A percentile compares a stretch with the other conserved stretches of the same genome.
phyloP scores from a whole-genome alignment of 2,329 filamentous ascomycete genomes.

The Dendryphion nanum region DNA sequence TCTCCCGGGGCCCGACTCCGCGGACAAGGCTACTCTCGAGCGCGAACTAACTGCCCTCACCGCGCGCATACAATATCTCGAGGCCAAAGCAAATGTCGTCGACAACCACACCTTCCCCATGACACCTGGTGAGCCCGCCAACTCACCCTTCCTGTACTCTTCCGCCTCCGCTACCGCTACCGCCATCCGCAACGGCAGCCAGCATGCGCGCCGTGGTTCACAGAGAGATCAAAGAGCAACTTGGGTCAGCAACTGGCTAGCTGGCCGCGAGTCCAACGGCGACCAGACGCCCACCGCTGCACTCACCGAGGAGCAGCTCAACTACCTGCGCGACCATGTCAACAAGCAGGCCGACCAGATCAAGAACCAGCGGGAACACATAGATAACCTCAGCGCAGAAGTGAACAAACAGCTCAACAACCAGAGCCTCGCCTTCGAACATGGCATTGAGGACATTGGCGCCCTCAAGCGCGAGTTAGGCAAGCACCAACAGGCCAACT shows the following conservation, averaged over 20 bases:
- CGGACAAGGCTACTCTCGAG: slow-evolving; percentile 77
- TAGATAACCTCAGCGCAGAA: slow-evolving; percentile 81
- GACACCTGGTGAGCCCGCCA: slow-evolving; percentile 70
- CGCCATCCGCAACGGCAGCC: slow-evolving; percentile 31
- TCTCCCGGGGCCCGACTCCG: slow-evolving; percentile 75
- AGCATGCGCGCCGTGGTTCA: slow-evolving; percentile 28
- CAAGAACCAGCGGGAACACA: slow-evolving; percentile 80
- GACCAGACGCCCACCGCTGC: slow-evolving; percentile 50
- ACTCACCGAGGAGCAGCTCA: slow-evolving; percentile 78
- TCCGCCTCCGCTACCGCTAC: slow-evolving; percentile 49
- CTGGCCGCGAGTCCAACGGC: slow-evolving; percentile 53
- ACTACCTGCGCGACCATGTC: slow-evolving; percentile 83
- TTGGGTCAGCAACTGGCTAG: slow-evolving; percentile 54
- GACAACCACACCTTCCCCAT: slow-evolving; percentile 66
- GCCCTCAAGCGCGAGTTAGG: slow-evolving; percentile 88
- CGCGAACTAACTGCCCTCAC: slow-evolving; percentile 77
- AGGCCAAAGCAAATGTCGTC: slow-evolving; percentile 68
- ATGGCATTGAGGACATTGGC: slow-evolving; percentile 80
- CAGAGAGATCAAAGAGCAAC: slow-evolving; percentile 36
- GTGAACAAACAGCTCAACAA: slow-evolving; percentile 81
- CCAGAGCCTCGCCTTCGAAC: slow-evolving; percentile 77
- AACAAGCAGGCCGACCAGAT: slow-evolving; percentile 93
- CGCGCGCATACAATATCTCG: slow-evolving; percentile 75
- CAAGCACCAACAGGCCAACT: slow-evolving; percentile 97
- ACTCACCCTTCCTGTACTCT: slow-evolving; percentile 57